Base-by-base conservation (phyloP, 208 protist species). In the Leishmania mexicana region DNA sequence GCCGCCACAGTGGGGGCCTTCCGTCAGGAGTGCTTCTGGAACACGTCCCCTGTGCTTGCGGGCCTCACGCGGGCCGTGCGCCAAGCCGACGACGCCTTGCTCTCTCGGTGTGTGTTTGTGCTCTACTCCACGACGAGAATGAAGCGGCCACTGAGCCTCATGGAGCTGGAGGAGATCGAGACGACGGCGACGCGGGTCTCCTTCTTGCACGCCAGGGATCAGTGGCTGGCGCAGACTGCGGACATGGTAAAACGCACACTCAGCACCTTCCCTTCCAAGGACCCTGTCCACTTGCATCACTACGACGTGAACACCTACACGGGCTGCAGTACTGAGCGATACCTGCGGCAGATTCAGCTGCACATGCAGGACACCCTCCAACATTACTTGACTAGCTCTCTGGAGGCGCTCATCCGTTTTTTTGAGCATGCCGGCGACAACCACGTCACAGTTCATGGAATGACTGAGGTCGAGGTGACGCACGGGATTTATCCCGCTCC, bases 281-380 rank as follows among this genome's bases (percentile, higher is more conserved):
- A 90, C 28, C 89, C 93, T 28, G 85, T 98, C 19, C 89, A 95
- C 89, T 79, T 99, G 13, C 31, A 94, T 21, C 95, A 98, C 83
- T 93, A 83, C 74, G 85, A 93, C 40, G 81, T 91, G 75, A 93
- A 98, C 45, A 91, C 95, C 60, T 99, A 99, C 87, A 88, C 86
- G 13, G 93, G 96, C 49, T 93, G 89, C 65, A 99, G 99, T 80
- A 97, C 98, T 11, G 96, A 99, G 82, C 87, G 93, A 19, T 95
- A 99, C 79, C 88, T 99, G 85, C 89, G 79, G 68, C 92, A 90
- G 53, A 84, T 99, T 71, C 95, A 95, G 75, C 86, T 97, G 49
- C 91, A 98, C 82, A 99, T 99, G 99, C 89, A 99, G 84, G 96
- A 98, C 79, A 81, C 92, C 0, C 83, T 99, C 45, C 88, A 89